Base-by-base conservation (phyloP, 495 filamentous ascomycete genomes). In the Hypoxylon crocopeplum region DNA sequence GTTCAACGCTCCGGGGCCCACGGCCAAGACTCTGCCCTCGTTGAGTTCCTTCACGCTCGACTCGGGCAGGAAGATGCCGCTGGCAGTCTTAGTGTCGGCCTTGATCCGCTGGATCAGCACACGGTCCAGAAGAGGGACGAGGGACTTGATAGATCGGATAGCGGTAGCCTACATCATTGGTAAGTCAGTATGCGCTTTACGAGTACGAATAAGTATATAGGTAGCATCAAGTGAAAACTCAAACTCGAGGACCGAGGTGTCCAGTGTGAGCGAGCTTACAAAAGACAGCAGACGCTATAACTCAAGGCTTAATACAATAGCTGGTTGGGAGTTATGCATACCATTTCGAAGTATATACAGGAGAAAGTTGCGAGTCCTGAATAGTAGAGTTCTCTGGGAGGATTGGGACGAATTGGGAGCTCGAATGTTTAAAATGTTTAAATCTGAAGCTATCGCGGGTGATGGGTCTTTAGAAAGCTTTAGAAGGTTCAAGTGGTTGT, bases 41-140 rank as follows among this genome's bases (percentile, higher is more conserved):
- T 96, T 96, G 75, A 97, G 84, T 74, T 99, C 94, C 85, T 99
- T 97, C 64, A 97, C 92, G 71, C 86, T 89, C 72, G 86, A 91
- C 82, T 99, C 95, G 56, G 94, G 94, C 60, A 99, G 90, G 84
- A 93, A 96, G 82, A 99, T 93, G 66, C 94, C 94, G 65, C 85
- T 84, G 62, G 94, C 91, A 24, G 94, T 99, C 83, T 97, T 97
- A 67, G 92, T 69, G 77, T 98, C 95, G 69, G 93, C 88, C 79
- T 98, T 98, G 81, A 97, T 81, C 76, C 94, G 90, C 86, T 99
- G 94, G 65, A 99, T 91, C 55, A 99, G 86, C 64, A 99, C 91
- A 72, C 94, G 94, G 87, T 99, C 94, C 76, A 99, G 86, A 67
- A 99, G 93, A 51, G 94, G 94, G 34, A 88, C 89, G 69, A 99